These are phyloP conservation scores for Acephala macrosclerotiorum DNA, from an alignment of 2,329 filamentous ascomycete species.

Conservation along the genomic window DNA sequence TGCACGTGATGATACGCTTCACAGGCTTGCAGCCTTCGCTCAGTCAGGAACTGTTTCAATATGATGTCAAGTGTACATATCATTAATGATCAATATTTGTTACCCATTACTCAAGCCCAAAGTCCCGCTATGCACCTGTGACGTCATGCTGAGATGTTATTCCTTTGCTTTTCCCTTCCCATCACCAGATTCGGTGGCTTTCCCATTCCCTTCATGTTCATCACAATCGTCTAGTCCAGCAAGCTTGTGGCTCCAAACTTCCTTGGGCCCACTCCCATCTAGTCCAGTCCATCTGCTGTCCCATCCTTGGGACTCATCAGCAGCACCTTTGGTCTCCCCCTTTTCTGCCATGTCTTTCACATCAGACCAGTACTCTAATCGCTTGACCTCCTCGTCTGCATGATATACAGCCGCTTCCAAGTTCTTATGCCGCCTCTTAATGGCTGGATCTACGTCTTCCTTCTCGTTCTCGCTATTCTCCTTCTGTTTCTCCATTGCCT, in stretches of 20 bases:
- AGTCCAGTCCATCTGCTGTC: slow-evolving; percentile 40
- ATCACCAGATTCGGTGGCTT: slow-evolving; percentile 13
- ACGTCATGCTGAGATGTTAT: slow-evolving; percentile 32
- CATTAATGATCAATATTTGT: neutral
- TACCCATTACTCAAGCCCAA: neutral
- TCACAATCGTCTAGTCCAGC: slow-evolving; percentile 32
- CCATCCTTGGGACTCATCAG: slow-evolving; percentile 42
- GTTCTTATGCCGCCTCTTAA: slow-evolving; percentile 62
- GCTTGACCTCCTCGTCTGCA: slow-evolving; percentile 81
- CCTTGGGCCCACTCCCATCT: slow-evolving; percentile 41
- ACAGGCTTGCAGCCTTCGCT: neutral
- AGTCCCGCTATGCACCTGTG: slow-evolving; percentile 16
- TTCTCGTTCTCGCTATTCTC: slow-evolving; percentile 44
- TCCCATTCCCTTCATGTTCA: slow-evolving; percentile 30
- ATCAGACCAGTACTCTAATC: slow-evolving; percentile 88
- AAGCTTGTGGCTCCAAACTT: slow-evolving; percentile 37
- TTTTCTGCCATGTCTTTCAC: slow-evolving; percentile 70
- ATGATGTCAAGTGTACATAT: neutral
- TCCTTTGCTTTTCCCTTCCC: slow-evolving; percentile 31
- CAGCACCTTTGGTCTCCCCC: slow-evolving; percentile 46
- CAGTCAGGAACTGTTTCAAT: neutral
- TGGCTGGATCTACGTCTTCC: slow-evolving; percentile 42
- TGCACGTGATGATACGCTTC: no score
- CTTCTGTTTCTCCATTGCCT: slow-evolving; percentile 57
- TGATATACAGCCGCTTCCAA: slow-evolving; percentile 78